These are phyloP conservation scores for Cladophialophora immunda DNA, from an alignment of 2,329 filamentous ascomycete genomes.

Conservation along the genomic window DNA sequence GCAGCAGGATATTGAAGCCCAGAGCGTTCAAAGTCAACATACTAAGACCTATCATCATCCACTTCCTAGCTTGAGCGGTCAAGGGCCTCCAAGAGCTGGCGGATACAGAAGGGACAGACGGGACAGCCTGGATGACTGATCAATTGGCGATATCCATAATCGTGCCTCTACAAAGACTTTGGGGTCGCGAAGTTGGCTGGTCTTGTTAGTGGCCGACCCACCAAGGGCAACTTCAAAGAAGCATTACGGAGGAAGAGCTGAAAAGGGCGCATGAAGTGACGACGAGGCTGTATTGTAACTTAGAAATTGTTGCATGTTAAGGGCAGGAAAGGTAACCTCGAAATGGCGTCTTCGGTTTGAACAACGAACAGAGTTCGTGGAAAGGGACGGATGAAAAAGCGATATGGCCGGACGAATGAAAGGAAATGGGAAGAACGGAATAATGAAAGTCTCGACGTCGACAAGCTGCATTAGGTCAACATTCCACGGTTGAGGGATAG, in stretches of 20 bases:
- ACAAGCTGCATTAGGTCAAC: background rate
- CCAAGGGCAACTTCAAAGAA: background rate
- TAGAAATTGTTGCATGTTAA: background rate
- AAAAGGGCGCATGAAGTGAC: slow-evolving; percentile 14
- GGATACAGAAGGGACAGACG: slow-evolving; percentile 39
- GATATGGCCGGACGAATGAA: background rate
- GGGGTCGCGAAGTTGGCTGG: background rate
- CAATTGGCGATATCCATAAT: background rate
- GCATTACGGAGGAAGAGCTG: background rate
- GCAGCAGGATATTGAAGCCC: slow-evolving; percentile 53
- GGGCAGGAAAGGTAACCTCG: background rate
- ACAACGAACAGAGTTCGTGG: background rate
- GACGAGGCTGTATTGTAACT: slow-evolving; percentile 18
- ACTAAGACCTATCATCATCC: slow-evolving; percentile 65
- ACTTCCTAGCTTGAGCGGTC: slow-evolving; percentile 58
- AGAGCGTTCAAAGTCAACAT: slow-evolving; percentile 49
- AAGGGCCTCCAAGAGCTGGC: slow-evolving; percentile 27
- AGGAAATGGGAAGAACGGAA: background rate
- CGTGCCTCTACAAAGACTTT: background rate
- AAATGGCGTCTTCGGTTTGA: background rate
- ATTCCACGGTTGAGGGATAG: background rate
- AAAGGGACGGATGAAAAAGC: background rate
- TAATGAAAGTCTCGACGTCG: background rate
- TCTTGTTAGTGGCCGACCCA: background rate
- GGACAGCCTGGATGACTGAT: slow-evolving; percentile 40